Evolutionary conservation across 1,139 yeast species (phyloP).

Genomic region (Saccharomyces pastorianus): DNA sequence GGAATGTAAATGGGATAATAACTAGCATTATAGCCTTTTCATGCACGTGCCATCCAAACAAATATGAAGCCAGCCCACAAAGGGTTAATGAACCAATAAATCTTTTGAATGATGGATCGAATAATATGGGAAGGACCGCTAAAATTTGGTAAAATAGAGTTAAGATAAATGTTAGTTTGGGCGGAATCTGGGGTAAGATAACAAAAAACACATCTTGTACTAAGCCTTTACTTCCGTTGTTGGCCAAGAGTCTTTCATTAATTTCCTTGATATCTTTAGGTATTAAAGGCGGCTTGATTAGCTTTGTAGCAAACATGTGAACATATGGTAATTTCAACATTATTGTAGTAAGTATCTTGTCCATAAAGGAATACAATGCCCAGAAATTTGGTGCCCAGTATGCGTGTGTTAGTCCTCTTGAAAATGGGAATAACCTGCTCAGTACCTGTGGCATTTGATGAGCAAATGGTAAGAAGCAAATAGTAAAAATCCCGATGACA

Average conservation of each 20-base stretch:
- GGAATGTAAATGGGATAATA: constrained; percentile 80
- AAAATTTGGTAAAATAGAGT: constrained; percentile 72
- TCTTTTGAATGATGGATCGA: constrained; percentile 67
- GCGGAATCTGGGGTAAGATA: constrained; percentile 75
- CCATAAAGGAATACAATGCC: constrained; percentile 88
- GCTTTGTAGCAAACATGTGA: constrained; percentile 30
- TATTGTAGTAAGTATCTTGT: constrained; percentile 55
- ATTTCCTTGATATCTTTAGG: constrained; percentile 29
- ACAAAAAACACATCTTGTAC: constrained; percentile 85
- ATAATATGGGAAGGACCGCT: constrained; percentile 66
- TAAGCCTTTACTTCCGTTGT: constrained; percentile 70
- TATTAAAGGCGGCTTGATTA: constrained; percentile 23
- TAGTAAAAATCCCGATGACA: constrained; percentile 51
- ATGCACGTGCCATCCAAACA: constrained; percentile 98
- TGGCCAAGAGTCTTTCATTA: constrained; percentile 27
- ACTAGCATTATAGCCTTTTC: constrained; percentile 89
- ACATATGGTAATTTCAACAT: constrained; percentile 42
- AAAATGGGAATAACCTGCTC: constrained; percentile 77
- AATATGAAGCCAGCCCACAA: constrained; percentile 84
- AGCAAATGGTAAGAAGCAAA: constrained; percentile 78
- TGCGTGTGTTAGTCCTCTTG: constrained; percentile 93
- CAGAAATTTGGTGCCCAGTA: constrained; percentile 98
- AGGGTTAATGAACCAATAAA: constrained; percentile 79
- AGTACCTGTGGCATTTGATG: constrained; percentile 60
- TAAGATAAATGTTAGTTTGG: constrained; percentile 64